Base-by-base conservation (phyloP, 768 basidiomycete species). In the Boletus pseudo-olivaceus region DNA sequence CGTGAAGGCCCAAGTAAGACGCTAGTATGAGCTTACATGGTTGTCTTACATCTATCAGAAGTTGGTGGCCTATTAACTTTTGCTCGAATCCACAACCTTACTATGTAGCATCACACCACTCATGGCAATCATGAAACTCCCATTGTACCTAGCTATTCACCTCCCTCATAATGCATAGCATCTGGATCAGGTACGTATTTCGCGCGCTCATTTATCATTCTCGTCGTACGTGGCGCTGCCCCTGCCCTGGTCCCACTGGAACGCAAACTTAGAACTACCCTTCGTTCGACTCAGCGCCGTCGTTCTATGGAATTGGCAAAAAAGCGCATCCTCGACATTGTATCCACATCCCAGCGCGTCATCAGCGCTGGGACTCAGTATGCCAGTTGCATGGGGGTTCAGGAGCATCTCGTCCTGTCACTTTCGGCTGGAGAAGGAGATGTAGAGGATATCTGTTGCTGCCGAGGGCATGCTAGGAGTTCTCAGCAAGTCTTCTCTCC, bases 341-440 rank as follows among this genome's bases (percentile, higher is more conserved):
- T 26, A 40, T 29, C 42, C 7, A 19, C 10, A 10, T 48, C 57
- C 37, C 50, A 48, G 20, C 19, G 23, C 19, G 27, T 58, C 4
- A 10, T 59, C 17, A 15, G 20, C 4, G 40, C 46, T 7, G 57
- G 50, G 6, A 32, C 50, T 7, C 40, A 47, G 19, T 47, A 58
- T 17, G 49, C 57, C 26, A 43, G n/a, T 6, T 35, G 40, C 15
- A 50, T n/a, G 11, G 5, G 45, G 49, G 1, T 27, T 29, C 38
- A 41, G n/a, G 32, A 48, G 44, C 2, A 23, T 58, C 37, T 46
- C 41, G 2, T 33, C 51, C 5, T 37, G 50, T 47, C 57, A 58
- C 34, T 59, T 58, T 59, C 56, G 50, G 27, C 29, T 58, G 10
- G 57, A 58, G 38, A 53, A 49, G 35, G 57, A 58, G 42, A 59